Conservation (phyloP, 2,329 filamentous ascomycete species). For the Triangularia verruculosa region DNA sequence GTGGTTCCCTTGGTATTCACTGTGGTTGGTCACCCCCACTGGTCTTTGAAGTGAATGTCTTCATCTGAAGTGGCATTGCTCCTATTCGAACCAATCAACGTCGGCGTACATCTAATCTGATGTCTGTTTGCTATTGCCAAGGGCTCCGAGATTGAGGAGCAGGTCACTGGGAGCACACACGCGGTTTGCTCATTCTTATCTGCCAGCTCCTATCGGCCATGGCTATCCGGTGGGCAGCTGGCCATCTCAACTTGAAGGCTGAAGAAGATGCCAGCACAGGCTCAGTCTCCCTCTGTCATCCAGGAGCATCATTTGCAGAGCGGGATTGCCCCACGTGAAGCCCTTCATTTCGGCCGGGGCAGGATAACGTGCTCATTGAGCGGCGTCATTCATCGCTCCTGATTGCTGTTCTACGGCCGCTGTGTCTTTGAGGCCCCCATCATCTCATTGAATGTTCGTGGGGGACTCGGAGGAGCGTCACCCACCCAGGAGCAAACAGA, state of each 20-base stretch:
- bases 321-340: not conserved
- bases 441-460: not conserved
- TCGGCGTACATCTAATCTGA: not conserved
- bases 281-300: not conserved
- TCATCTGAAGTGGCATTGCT: not conserved
- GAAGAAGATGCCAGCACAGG: not conserved
- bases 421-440: not conserved
- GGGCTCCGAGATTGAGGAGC: not conserved
- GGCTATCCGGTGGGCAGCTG: not conserved
- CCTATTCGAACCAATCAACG: not conserved
- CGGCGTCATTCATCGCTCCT: not conserved
- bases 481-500: not conserved
- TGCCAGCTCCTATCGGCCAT: not conserved
- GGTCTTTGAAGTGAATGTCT: not conserved
- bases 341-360: not conserved
- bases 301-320: not conserved
- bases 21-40: not conserved
- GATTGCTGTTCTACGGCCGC: not conserved
- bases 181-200: not conserved
- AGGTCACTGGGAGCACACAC: not conserved
- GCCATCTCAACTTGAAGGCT: not conserved
- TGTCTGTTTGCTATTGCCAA: not conserved
- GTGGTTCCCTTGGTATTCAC: not conserved
- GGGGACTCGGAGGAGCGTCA: not conserved
- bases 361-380: not conserved